Evolutionary conservation across 176 grass and related monocot genomes (phyloP), one percentile per base, ranked within the genome.

Genomic region (Lolium perenne): DNA sequence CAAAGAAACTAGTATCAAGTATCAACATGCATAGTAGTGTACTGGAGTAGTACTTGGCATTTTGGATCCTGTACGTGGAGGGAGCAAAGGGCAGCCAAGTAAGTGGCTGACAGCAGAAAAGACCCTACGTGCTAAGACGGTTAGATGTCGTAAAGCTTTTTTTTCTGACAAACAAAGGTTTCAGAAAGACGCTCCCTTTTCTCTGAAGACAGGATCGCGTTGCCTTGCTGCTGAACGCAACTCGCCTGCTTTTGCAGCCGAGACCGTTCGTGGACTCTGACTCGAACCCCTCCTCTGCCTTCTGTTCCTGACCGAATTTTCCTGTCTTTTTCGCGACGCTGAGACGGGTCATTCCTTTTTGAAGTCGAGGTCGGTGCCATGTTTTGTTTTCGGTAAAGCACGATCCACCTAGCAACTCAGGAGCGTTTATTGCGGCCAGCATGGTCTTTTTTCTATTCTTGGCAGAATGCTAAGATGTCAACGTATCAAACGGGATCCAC

Each of bases 71-170:
- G 62, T 6, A 29, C 12, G 64, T 18, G 67, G 67, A 72, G 68
- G 9, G 0, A 72, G 1, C 0, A 72, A n/a, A 72, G 20, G 69
- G 70, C 70, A 7, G 69, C 69, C 20, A 14, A 45, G 41, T 7
- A 72, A 72, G 69, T 72, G 69, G 69, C 4, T 72, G 69, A 72
- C 69, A 72, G 69, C 40, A 14, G 70, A 48, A 73, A 73, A 73
- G 43, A 48, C 25, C 43, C 41, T 72, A 48, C 70, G 70, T 72
- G 70, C 41, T 38, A 15, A 47, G 17, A 48, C 41, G 20, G 2
- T 20, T 6, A 46, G 16, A 73, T 14, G 41, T 1, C 5, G 69
- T 45, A 71, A 21, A 71, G 68, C 10, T 2, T 43, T 35, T 35
- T 6, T 43, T 43, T 43, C 21, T 59, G 57, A 25, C 14, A 23